A percentile compares a stretch with the other conserved stretches of the same genome.
These are phyloP conservation scores for Raphidocelis subcapitata DNA, from an alignment of 139 green algal species.

Conservation along the genomic window DNA sequence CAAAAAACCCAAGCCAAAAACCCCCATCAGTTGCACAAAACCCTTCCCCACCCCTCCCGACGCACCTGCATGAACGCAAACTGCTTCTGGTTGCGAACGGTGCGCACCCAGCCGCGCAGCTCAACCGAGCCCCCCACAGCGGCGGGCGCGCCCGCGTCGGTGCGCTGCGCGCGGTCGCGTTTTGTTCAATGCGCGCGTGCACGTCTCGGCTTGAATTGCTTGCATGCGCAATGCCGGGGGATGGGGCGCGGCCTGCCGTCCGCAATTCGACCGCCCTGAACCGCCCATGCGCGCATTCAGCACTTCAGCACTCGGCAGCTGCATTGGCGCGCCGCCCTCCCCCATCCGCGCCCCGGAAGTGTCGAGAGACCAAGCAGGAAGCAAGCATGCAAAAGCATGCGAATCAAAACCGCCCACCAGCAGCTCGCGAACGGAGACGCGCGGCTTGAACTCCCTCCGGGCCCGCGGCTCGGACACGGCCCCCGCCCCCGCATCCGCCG, in stretches of 20 bases:
- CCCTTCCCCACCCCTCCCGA: neutral
- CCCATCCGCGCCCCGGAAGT: no score
- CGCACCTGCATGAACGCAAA: conserved; percentile 54
- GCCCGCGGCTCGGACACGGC: neutral
- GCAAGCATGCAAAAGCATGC: neutral
- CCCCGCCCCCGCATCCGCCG: neutral
- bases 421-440: conserved; percentile 3
- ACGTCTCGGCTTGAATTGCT: no score
- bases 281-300: neutral
- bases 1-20: no score
- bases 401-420: conserved; percentile 13
- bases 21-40: no score
- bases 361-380: no score
- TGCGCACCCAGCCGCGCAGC: conserved; percentile 51
- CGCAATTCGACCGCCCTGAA: neutral
- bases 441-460: conserved; percentile 18
- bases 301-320: neutral
- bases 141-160: neutral
- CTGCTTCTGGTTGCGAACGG: conserved; percentile 43
- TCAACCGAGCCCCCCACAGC: conserved; percentile 11
- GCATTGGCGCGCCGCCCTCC: no score
- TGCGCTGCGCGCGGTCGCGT: neutral
- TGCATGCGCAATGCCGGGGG: neutral
- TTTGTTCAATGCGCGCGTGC: neutral
- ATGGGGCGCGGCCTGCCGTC: neutral